phyloP scores from a whole-genome alignment of 345 rosid species.

The Eucalyptus pauciflora region DNA sequence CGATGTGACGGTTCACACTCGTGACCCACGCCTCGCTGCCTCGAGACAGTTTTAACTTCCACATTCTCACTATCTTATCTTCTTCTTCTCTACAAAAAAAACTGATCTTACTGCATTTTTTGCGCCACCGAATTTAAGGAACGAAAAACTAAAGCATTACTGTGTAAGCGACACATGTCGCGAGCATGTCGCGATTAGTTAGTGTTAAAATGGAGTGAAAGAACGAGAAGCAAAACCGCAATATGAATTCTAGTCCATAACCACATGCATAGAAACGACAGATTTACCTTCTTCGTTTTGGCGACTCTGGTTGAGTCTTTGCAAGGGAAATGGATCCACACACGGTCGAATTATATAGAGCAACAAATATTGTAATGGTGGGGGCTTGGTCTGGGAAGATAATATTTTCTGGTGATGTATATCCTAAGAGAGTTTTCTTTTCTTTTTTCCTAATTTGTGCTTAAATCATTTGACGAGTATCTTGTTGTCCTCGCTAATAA shows the following conservation, averaged over 20 bases:
- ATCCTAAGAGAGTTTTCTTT: background rate
- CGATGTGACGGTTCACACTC: constrained; percentile 21
- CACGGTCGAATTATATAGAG: background rate
- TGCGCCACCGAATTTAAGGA: background rate
- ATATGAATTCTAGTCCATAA: background rate
- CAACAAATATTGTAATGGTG: background rate
- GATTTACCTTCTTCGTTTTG: background rate
- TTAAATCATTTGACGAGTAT: background rate
- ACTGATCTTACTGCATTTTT: background rate
- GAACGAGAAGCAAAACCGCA: background rate
- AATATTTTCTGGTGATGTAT: background rate
- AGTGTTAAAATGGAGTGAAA: background rate
- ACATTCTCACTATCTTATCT: constrained; percentile 9
- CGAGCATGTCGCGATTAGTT: background rate
- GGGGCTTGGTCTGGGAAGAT: background rate
- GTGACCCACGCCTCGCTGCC: constrained; percentile 15
- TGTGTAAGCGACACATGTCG: background rate
- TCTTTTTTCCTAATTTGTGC: background rate
- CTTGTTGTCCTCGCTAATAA: background rate
- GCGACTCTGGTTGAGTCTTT: background rate
- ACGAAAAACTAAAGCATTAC: background rate
- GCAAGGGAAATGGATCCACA: background rate
- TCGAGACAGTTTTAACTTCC: constrained; percentile 43
- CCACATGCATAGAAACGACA: background rate
- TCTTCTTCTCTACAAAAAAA: background rate